Evolutionary conservation across 2,329 filamentous ascomycete species (phyloP), one percentile per base, ranked within the genome.

Genomic region (Trichophyton mentagrophytes): DNA sequence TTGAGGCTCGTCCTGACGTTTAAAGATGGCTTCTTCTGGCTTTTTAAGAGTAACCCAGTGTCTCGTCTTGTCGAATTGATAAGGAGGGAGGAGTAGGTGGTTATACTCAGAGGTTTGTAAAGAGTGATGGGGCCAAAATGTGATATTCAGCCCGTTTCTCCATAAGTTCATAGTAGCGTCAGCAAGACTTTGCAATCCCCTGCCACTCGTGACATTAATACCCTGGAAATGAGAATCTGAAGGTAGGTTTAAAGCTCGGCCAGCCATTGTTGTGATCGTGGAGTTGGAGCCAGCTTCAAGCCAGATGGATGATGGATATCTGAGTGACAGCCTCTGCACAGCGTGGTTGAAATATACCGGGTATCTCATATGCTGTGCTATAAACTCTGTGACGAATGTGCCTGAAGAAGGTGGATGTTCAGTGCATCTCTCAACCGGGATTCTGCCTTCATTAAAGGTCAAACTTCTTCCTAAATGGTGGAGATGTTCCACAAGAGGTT

Each of bases 291-390:
- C 78, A 0, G 76, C 76, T 60, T 80, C 78, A 0, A 79, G 68
- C 57, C 66, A 79, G 15, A 75, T 64, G 9, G 64, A 67, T 0
- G 53, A 27, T 0, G 69, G 68, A 30, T 69, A 65, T 4, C 68
- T 58, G 6, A 71, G 60, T 0, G 68, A 64, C 0, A 81, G 64
- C 0, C 78, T 65, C 40, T 74, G 66, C 0, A 80, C 61, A 0
- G 76, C 79, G 6, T 78, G 69, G 22, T 69, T 42, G 64, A 79
- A 79, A 65, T 68, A 78, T 0, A 80, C 78, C 0, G 78, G 75
- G 0, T 70, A n/a, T 0, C 76, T 61, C 63, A 75, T 72, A 59
- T 79, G 77, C 0, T 69, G 56, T 1, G 70, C 57, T 1, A 76
- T 62, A 30, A 68, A 61, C 8, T 20, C 17, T 25, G 60, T n/a